A percentile compares a stretch with the other conserved stretches of the same genome.
These are phyloP conservation scores for Nicotiana tomentosiformis DNA, from an alignment of 257 asterid genomes.

Conservation along the genomic window DNA sequence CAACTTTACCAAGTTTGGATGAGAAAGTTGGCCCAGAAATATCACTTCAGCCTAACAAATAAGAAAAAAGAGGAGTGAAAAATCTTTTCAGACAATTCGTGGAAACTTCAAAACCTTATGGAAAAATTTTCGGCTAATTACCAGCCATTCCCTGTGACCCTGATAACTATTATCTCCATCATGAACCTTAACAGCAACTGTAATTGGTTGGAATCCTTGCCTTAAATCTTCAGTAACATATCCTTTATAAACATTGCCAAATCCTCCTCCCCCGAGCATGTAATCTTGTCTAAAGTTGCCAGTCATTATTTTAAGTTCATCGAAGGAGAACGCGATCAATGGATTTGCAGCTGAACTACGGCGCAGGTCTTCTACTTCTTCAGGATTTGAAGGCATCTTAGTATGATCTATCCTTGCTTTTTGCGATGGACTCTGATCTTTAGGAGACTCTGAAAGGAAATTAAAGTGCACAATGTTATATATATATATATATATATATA, in stretches of 20 bases:
- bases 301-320: slow-evolving; percentile 59
- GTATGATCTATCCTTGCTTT: slow-evolving; percentile 33
- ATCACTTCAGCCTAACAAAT: slow-evolving; percentile 64
- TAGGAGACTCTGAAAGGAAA: slow-evolving; percentile 39
- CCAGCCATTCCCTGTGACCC: slow-evolving; percentile 99
- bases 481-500: too few relatives aligned
- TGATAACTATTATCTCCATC: slow-evolving; percentile 85
- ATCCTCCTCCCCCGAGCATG: slow-evolving; percentile 95
- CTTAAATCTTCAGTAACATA: slow-evolving; percentile 41
- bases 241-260: slow-evolving; percentile 90
- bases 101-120: background rate
- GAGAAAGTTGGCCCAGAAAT: slow-evolving; percentile 80
- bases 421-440: slow-evolving; percentile 31
- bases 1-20: slow-evolving; percentile 73
- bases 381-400: slow-evolving; percentile 78
- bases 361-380: slow-evolving; percentile 87
- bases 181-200: slow-evolving; percentile 93
- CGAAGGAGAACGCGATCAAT: slow-evolving; percentile 57
- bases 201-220: slow-evolving; percentile 37
- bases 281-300: slow-evolving; percentile 81
- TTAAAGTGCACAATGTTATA: background rate
- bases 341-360: slow-evolving; percentile 57
- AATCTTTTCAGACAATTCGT: background rate
- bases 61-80: slow-evolving; percentile 2
- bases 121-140: slow-evolving; percentile 9